Conservation (phyloP, 495 filamentous ascomycete species). For the Neurospora africana region DNA sequence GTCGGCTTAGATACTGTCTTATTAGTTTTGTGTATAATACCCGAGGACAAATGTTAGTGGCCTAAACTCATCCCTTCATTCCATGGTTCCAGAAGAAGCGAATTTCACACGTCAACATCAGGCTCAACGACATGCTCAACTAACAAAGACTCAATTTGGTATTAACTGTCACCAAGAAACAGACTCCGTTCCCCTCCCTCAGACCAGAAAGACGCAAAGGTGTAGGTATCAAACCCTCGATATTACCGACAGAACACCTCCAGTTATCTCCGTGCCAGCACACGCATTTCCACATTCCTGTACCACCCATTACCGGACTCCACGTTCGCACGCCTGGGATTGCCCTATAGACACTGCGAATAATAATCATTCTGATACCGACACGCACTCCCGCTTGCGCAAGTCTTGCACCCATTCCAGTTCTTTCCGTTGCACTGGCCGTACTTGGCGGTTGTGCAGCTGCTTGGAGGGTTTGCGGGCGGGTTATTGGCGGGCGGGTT, state of each 20-base stretch:
- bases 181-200: neutral
- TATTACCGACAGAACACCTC: neutral
- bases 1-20: neutral
- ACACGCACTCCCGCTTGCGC: conserved; percentile 32
- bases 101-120: neutral
- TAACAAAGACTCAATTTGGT: neutral
- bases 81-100: neutral
- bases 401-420: conserved; percentile 37
- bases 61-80: neutral
- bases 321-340: neutral
- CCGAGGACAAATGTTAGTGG: neutral
- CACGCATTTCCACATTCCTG: neutral
- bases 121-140: neutral
- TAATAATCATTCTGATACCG: conserved; percentile 38
- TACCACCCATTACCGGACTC: neutral
- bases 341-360: conserved; percentile 29
- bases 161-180: neutral
- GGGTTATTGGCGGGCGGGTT: neutral
- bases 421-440: conserved; percentile 40
- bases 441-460: conserved; percentile 19
- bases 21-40: neutral
- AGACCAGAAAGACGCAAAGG: neutral
- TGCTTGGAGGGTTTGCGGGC: conserved; percentile 3
- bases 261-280: neutral
- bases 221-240: neutral